Conservation (phyloP, 2,329 filamentous ascomycete species). For the Fusarium falciforme region DNA sequence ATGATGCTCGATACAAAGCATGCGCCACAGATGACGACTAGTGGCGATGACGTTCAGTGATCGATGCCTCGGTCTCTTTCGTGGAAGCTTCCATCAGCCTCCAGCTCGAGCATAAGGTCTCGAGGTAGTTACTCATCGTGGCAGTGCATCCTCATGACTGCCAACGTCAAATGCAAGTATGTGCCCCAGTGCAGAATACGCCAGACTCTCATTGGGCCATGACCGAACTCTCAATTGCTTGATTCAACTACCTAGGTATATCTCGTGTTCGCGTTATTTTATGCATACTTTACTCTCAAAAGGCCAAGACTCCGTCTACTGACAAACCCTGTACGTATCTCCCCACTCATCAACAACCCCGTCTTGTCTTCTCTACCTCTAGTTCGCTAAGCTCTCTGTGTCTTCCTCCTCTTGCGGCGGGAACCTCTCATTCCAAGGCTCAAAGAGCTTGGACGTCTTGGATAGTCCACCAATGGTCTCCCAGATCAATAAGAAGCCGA, state of each 20-base stretch:
- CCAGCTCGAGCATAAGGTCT: background rate
- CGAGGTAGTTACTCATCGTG: background rate
- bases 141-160: conserved; percentile 3
- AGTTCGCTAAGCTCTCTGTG: conserved; percentile 24
- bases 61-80: background rate
- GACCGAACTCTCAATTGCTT: background rate
- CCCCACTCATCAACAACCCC: background rate
- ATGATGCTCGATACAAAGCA: conserved; percentile 2
- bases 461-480: conserved; percentile 54
- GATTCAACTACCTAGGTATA: background rate
- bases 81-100: background rate
- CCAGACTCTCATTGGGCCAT: background rate
- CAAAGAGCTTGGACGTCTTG: conserved; percentile 46
- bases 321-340: background rate
- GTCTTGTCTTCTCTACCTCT: background rate
- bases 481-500: conserved; percentile 57
- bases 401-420: conserved; percentile 43
- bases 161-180: background rate
- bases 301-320: background rate
- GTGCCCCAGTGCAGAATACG: background rate
- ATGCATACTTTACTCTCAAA: background rate
- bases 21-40: conserved; percentile 30
- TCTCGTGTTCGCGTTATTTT: background rate
- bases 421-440: conserved; percentile 48
- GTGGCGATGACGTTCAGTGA: conserved; percentile 4